Evolutionary conservation across 768 basidiomycete genomes (phyloP).

Genomic region (Lactarius akahatsu): DNA sequence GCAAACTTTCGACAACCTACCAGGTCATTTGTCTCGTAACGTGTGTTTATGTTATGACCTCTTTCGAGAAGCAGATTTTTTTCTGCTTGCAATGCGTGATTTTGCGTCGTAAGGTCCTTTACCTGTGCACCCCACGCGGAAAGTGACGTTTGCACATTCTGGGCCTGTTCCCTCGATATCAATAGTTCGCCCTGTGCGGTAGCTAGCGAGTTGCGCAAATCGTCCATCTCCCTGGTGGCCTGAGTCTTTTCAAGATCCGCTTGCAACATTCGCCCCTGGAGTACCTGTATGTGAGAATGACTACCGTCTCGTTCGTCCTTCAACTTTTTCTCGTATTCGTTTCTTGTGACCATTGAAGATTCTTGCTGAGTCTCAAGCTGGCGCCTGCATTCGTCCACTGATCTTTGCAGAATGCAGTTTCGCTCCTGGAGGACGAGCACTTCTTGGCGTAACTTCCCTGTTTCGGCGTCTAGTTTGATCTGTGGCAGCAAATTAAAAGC

Average conservation of each 20-base stretch:
- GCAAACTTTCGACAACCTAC: slow-evolving; percentile 25
- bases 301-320: slow-evolving; percentile 23
- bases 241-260: slow-evolving; percentile 26
- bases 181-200: slow-evolving; percentile 26
- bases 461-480: slow-evolving; percentile 37
- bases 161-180: slow-evolving; percentile 28
- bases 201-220: slow-evolving; percentile 23
- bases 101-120: slow-evolving; percentile 30
- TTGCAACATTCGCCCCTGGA: slow-evolving; percentile 24
- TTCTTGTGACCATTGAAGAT: slow-evolving; percentile 8
- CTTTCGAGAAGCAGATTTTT: slow-evolving; percentile 30
- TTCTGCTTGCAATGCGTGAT: slow-evolving; percentile 31
- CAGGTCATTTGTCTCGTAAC: slow-evolving; percentile 36
- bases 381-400: slow-evolving; percentile 26
- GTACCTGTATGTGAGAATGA: slow-evolving; percentile 24
- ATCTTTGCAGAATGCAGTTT: slow-evolving; percentile 36
- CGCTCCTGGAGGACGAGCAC: slow-evolving; percentile 44
- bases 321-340: slow-evolving; percentile 22
- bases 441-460: slow-evolving; percentile 40
- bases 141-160: slow-evolving; percentile 29
- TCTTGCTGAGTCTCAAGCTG: slow-evolving; percentile 27
- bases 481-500: not conserved
- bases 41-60: slow-evolving; percentile 33
- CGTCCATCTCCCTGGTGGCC: slow-evolving; percentile 24
- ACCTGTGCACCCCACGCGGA: slow-evolving; percentile 31